Evolutionary conservation across 1,284 basidiomycete genomes (phyloP), one percentile per base, ranked within the genome.

Genomic region (Moesziomyces aphidis): DNA sequence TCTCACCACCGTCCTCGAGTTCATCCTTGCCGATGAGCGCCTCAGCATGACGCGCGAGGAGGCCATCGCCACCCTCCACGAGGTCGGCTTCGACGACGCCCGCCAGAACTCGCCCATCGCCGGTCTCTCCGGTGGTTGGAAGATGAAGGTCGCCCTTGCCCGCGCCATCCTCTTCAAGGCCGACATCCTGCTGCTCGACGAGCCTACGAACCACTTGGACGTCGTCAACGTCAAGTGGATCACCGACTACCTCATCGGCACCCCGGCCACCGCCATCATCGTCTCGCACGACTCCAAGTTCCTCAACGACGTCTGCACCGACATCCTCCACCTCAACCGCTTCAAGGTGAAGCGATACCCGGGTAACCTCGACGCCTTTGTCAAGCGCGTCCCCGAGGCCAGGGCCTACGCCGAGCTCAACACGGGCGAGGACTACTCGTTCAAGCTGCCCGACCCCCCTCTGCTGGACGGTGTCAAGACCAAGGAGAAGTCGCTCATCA

Each of bases 341-440:
- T 84, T 84, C 82, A 84, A 84, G 82, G 80, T 84, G 79, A 83
- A 83, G 79, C 63, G 83, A 28, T 84, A 83, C 63, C 83, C 83
- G 15, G 83, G 83, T 56, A 84, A 82, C 79, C 78, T 84, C 55
- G 76, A 80, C 65, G 80, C 77, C 23, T 84, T 84, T 53, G 82
- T 84, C 69, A 83, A 83, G 81, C 81, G 81, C 60, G 83, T 84
- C 34, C 83, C 83, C 48, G 83, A 84, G 71, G 83, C 83, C 26
- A 72, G 75, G 54, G 73, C 82, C 26, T 84, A 84, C 80, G 70
- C 77, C 61, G 83, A 84, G 78, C 78, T 84, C 64, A 79, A 74
- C 78, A 72, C 82, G 17, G 83, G 82, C 56, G 83, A 84, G 73
- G 83, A 84, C 78, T 80, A 84, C 79, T 77, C 73, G 47, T 84